Evolutionary conservation across 2,329 filamentous ascomycete species (phyloP), one percentile per base, ranked within the genome.

Genomic region (Penicillium vulpinum): DNA sequence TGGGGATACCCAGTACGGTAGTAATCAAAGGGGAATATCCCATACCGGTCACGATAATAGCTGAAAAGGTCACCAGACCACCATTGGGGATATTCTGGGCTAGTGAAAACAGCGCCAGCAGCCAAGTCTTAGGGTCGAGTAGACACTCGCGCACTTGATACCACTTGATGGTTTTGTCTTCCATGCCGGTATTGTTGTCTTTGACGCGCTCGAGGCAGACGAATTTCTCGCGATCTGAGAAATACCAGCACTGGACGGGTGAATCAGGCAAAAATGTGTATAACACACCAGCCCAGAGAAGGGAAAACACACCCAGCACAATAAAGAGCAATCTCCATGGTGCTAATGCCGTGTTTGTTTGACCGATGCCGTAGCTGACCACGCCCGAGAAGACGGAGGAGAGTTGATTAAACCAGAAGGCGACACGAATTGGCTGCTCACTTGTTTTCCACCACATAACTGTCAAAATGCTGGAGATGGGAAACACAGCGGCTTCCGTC

Each of bases 111-210:
- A 62, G 56, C 29, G 44, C 63, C 35, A 63, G 57, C 1, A 67
- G 49, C 67, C 67, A 69, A 1, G 68, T 71, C 58, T 74, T 72
- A 0, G 67, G 69, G 52, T 75, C 72, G 1, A 65, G 24, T 57
- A 75, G 57, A 49, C 69, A 66, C 54, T 81, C 79, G 16, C 62
- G 62, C 21, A 79, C 68, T 59, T 81, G 79, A 13, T 67, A 64
- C 31, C 67, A 62, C 57, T 80, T 81, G 67, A 77, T 75, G 26
- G 75, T 73, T 9, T 71, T 77, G 56, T 80, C 78, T 45, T 67
- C 62, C 9, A 69, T 60, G 5, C 66, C 66, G 3, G 64, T 66
- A 10, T 64, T 62, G 52, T 68, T 70, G 38, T 58, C 47, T 18
- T 59, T 61, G 26, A 68, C 58, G 13, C 67, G 62, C 41, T 64